A percentile compares a stretch with the other conserved stretches of the same genome.
These are phyloP conservation scores for Cytospora chrysosperma DNA, from an alignment of 2,329 filamentous ascomycete genomes.

Conservation along the genomic window DNA sequence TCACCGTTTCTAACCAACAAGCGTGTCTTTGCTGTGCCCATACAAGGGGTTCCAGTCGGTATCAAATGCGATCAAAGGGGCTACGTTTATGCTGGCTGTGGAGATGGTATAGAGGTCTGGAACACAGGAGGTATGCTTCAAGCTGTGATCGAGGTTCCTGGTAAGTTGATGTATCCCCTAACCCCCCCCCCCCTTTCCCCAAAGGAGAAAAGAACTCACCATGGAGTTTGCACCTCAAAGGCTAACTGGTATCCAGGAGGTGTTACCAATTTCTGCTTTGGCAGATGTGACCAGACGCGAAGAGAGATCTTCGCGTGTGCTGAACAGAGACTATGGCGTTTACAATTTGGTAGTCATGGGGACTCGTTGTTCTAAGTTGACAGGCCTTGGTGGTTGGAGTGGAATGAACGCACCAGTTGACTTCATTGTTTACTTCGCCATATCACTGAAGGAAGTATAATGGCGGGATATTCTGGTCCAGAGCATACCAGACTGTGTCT, in stretches of 20 bases:
- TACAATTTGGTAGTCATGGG: conserved; percentile 33
- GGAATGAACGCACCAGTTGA: conserved; percentile 5
- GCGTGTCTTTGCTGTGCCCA: conserved; percentile 51
- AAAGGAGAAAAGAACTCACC: too few species aligned
- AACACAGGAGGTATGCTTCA: conserved; percentile 43
- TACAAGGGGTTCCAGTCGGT: conserved; percentile 44
- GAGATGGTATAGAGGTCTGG: conserved; percentile 52
- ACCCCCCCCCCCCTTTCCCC: neutral
- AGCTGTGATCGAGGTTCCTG: conserved; percentile 40
- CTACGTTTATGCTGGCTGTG: conserved; percentile 48
- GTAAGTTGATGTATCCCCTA: conserved; percentile 27
- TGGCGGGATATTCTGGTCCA: neutral
- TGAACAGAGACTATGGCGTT: conserved; percentile 45
- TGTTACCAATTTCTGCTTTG: conserved; percentile 47
- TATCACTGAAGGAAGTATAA: neutral
- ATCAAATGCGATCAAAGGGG: conserved; percentile 43
- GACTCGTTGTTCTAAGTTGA: conserved; percentile 6
- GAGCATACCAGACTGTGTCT: neutral
- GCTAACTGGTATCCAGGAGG: conserved; percentile 32
- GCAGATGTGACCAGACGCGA: conserved; percentile 29
- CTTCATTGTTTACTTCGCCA: neutral
- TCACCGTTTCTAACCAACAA: conserved; percentile 47
- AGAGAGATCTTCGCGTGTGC: conserved; percentile 47
- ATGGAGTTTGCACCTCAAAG: neutral
- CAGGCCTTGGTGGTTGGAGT: conserved; percentile 6